Percentiles rank a stretch among this genome's conserved stretches.
Conservation (phyloP, 1,284 basidiomycete genomes). For the Apiotrichum sp. region DNA sequence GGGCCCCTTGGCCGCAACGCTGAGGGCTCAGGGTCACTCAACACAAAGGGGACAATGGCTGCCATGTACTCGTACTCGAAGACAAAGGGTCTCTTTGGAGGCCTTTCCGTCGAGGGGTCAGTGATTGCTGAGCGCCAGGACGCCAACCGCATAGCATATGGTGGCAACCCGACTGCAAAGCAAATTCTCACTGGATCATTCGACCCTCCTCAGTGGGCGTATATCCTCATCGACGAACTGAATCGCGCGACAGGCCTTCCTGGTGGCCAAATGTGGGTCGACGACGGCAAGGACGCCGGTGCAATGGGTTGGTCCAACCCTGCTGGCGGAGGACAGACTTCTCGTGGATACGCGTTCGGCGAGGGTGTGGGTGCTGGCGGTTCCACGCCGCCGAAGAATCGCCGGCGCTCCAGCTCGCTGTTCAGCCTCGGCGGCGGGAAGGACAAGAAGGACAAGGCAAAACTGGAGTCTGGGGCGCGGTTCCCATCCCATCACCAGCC, state of each 20-base stretch:
- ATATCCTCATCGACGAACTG: slow-evolving; percentile 63
- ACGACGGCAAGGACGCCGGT: slow-evolving; percentile 45
- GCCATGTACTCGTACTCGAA: slow-evolving; percentile 98
- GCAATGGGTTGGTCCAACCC: slow-evolving; percentile 27
- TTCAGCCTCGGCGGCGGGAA: slow-evolving; percentile 11
- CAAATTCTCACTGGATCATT: slow-evolving; percentile 72
- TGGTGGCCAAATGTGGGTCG: slow-evolving; percentile 63
- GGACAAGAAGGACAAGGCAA: not conserved
- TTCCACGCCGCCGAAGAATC: slow-evolving; percentile 1
- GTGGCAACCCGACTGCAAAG: slow-evolving; percentile 64
- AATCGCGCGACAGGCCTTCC: slow-evolving; percentile 66
- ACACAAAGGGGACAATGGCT: slow-evolving; percentile 77
- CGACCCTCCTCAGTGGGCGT: slow-evolving; percentile 70
- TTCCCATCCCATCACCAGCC: not conserved
- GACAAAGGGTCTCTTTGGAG: slow-evolving; percentile 81
- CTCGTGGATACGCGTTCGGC: slow-evolving; percentile 39
- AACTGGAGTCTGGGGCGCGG: not conserved
- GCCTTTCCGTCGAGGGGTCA: slow-evolving; percentile 79
- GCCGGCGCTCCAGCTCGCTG: slow-evolving; percentile 20
- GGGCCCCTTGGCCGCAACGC: slow-evolving; percentile 92
- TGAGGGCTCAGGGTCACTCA: slow-evolving; percentile 82
- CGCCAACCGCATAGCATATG: slow-evolving; percentile 75
- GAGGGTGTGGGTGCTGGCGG: slow-evolving; percentile 35
- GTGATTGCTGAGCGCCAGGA: slow-evolving; percentile 92
- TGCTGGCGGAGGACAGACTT: not conserved